Evolutionary conservation across 1,139 yeast genomes (phyloP).

Genomic region (Suhomyces guaymorum): DNA sequence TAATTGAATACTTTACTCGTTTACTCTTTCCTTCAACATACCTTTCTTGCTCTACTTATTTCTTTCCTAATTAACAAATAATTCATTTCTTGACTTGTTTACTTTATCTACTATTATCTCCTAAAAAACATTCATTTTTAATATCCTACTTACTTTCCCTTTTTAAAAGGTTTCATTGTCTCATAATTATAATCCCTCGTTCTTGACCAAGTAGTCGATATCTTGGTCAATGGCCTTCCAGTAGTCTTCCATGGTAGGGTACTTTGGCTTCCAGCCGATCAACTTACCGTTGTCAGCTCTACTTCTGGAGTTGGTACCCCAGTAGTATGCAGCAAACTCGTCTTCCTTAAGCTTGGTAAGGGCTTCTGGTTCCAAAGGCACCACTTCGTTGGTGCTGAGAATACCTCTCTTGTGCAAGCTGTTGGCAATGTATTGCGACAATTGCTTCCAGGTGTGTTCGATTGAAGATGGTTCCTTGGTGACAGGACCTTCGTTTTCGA

Average conservation of each 20-base stretch:
- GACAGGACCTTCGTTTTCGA: constrained; percentile 19
- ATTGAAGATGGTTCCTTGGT: constrained; percentile 20
- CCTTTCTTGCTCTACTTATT: too few species aligned
- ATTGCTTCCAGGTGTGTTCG: constrained; percentile 37
- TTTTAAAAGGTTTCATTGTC: too few species aligned
- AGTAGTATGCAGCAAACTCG: constrained; percentile 25
- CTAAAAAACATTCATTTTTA: too few species aligned
- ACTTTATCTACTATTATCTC: too few species aligned
- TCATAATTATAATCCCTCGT: too few species aligned
- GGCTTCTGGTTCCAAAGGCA: constrained; percentile 19
- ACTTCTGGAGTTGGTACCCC: constrained; percentile 35
- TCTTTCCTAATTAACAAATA: too few species aligned
- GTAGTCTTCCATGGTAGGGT: constrained; percentile 18
- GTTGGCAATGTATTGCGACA: constrained; percentile 26
- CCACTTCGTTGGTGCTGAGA: constrained; percentile 21
- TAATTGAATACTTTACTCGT: too few species aligned
- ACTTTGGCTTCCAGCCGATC: constrained; percentile 29
- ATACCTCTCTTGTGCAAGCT: constrained; percentile 18
- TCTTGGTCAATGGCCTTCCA: constrained; percentile 22
- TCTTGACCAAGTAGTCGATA: constrained; percentile 16
- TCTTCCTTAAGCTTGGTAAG: constrained; percentile 17
- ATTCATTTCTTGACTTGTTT: too few species aligned
- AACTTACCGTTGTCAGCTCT: constrained; percentile 29
- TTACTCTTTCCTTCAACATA: too few species aligned
- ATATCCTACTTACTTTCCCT: too few species aligned